phyloP scores from a whole-genome alignment of 345 rosid genomes.

The Moricandia arvensis region DNA sequence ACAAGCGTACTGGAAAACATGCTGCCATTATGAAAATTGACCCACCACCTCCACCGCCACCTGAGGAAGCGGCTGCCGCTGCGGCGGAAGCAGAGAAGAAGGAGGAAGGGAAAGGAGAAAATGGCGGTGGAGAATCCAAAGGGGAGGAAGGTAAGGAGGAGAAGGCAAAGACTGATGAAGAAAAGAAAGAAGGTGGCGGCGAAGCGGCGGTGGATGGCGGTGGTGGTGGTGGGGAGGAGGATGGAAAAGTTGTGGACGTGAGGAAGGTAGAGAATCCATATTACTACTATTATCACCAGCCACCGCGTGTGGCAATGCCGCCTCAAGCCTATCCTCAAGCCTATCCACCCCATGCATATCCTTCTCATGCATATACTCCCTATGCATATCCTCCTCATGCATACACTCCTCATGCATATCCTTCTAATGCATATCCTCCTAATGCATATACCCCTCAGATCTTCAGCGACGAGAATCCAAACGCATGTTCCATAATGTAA shows the following conservation, averaged over 20 bases:
- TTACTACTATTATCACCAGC: conserved; percentile 45
- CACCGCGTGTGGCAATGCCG: conserved; percentile 42
- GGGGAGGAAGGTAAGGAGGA: conserved; percentile 32
- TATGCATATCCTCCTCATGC: background rate
- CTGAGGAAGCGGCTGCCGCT: conserved; percentile 52
- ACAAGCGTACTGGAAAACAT: conserved; percentile 79
- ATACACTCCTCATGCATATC: background rate
- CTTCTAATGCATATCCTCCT: conserved; percentile 51
- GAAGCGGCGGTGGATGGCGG: conserved; percentile 7
- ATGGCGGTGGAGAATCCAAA: conserved; percentile 35
- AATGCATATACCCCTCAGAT: conserved; percentile 73
- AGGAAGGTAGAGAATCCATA: conserved; percentile 54
- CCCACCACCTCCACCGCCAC: conserved; percentile 40
- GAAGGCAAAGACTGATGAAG: conserved; percentile 27
- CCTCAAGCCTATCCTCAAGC: background rate
- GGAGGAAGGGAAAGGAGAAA: conserved; percentile 45
- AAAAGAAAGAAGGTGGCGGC: conserved; percentile 26
- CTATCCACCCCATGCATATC: background rate
- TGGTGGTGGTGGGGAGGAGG: conserved; percentile 33
- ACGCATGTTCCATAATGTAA: conserved; percentile 81
- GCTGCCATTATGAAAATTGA: conserved; percentile 59
- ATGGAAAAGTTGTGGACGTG: conserved; percentile 53
- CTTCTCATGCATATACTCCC: background rate
- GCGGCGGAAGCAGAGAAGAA: conserved; percentile 42
- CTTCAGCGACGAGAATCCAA: conserved; percentile 91